Evolutionary conservation across 176 grass and related monocot genomes (phyloP), one percentile per base, ranked within the genome.

Genomic region (Triticum urartu): DNA sequence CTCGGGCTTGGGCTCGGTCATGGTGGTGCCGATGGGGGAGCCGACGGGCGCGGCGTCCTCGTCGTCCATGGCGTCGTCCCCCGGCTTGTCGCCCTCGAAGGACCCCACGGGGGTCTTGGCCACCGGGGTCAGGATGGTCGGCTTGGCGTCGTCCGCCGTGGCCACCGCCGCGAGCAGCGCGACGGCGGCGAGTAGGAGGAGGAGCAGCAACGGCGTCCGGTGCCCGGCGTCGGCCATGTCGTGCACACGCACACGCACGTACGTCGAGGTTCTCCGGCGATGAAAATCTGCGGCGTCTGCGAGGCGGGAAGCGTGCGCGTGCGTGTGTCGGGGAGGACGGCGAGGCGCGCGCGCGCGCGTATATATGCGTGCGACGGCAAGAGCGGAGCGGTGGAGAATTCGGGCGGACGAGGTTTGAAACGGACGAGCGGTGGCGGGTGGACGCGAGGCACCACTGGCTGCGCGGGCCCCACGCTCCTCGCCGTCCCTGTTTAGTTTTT

Each of bases 41-140:
- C 89, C 75, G 7, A 91, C 89, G 7, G 89, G 89, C 68, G 81
- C 81, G 11, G 89, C 89, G 38, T 88, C 85, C 1, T 83, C 89
- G 67, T 87, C 88, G 4, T 82, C 85, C 68, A 75, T 17, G 80
- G 68, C 85, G 66, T 87, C 85, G 75, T 80, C 81, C 3, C 30
- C 79, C 11, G 89, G 81, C 81, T 13, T 36, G 11, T 91, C 85
- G 2, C 85, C 89, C 20, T 84, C 85, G 61, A 87, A 84, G 9
- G 89, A 50, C 14, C 85, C 85, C 2, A 91, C 75, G 47, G 89
- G 89, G 4, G 81, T 62, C 6, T 79, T 21, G 24, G 85, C 81
- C 26, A 91, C 68, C 9, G 89, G 85, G 14, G 85, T 87, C 20
- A 91, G 89, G 89, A 87, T 87, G 68, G 74, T 80, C 14, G 89